These are phyloP conservation scores for Penicillium sp. DNA, from an alignment of 2,329 filamentous ascomycete genomes.

Conservation along the genomic window DNA sequence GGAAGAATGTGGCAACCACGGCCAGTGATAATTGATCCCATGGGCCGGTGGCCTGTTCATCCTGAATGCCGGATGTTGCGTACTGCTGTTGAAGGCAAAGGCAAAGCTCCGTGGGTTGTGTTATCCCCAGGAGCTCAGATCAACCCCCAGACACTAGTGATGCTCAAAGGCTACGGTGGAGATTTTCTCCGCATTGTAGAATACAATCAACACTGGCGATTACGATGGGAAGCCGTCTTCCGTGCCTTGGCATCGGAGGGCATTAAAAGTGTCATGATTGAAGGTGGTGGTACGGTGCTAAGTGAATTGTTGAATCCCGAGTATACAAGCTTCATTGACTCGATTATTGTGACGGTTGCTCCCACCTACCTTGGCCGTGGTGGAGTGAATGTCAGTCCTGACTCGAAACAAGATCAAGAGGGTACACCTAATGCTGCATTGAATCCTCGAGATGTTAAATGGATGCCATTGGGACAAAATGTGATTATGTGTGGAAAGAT, in stretches of 20 bases:
- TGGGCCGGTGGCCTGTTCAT: conserved; percentile 66
- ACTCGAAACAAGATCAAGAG: conserved; percentile 50
- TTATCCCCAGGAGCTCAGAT: conserved; percentile 48
- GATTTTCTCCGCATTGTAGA: conserved; percentile 43
- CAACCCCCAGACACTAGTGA: conserved; percentile 45
- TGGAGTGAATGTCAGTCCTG: conserved; percentile 74
- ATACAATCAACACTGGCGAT: conserved; percentile 42
- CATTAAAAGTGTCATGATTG: conserved; percentile 81
- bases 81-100: conserved; percentile 61
- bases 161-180: conserved; percentile 46
- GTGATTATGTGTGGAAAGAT: conserved; percentile 74
- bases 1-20: conserved; percentile 64
- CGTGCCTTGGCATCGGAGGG: conserved; percentile 56
- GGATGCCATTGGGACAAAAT: conserved; percentile 78
- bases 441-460: conserved; percentile 64
- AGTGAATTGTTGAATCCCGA: conserved; percentile 69
- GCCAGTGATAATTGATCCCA: conserved; percentile 79
- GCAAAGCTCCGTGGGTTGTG: conserved; percentile 72
- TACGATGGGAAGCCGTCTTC: conserved; percentile 66
- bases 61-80: conserved; percentile 62
- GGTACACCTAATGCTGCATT: conserved; percentile 59
- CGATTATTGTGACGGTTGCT: conserved; percentile 83
- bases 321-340: conserved; percentile 64
- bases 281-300: conserved; percentile 80
- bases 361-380: conserved; percentile 85